Evolutionary conservation across 1,284 basidiomycete genomes (phyloP), one percentile per base, ranked within the genome.

Genomic region (Tremellales sp.): DNA sequence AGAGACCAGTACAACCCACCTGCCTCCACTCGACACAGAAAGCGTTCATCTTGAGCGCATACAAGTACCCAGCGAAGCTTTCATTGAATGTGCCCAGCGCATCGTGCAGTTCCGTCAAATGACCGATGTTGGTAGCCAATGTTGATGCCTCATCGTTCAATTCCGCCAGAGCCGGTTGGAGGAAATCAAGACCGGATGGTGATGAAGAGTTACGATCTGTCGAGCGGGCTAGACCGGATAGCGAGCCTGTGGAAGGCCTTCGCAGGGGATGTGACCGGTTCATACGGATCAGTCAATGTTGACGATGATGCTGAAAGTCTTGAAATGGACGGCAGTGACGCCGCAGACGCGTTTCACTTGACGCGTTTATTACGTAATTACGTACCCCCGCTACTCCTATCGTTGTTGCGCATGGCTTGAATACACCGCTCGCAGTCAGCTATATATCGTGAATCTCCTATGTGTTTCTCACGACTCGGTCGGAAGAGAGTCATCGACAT

Each of bases 31-130:
- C 91, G 0, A 85, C 84, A 24, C 90, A 92, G 56, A 93, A 82
- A 1, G 89, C 85, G 65, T 94, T 93, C 89, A 96, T 94, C 68
- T 90, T 86, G 81, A 96, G 83, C 10, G 86, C 84, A 70, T 92
- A 93, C 17, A 96, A 74, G 79, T 85, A 93, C 68, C 87, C 89
- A 10, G 90, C 86, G 66, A 97, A 97, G 35, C 84, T 84, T 70
- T 97, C 92, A 68, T 96, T 94, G 77, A 97, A 96, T 11, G 82
- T 84, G 4, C 82, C 81, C 42, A 97, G 78, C 17, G 87, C 84
- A 43, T 84, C 78, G 66, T 87, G 84, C 49, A 96, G 80, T 21
- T 78, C 76, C 49, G 81, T 80, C 60, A 96, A 78, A 21, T 80
- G 81, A 54, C 86, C 81, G 1, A 89, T 74, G 69, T 92, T 92